Evolutionary conservation across 1,284 basidiomycete genomes (phyloP).

Genomic region (Malassezia globosa): DNA sequence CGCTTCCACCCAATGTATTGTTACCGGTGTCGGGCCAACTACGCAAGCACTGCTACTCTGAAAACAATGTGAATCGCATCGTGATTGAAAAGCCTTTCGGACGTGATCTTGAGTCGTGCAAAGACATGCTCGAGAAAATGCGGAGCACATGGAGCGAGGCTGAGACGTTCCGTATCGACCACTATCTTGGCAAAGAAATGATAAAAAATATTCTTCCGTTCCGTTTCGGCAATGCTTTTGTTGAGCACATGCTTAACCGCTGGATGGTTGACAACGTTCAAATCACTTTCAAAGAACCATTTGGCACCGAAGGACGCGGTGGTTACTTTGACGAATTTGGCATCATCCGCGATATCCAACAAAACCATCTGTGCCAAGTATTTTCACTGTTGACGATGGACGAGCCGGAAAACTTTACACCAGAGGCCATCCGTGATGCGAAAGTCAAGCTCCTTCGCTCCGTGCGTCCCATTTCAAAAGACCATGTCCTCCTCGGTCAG

Average conservation of each 20-base stretch:
- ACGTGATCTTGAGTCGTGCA: conserved; percentile 41
- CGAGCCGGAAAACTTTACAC: conserved; percentile 42
- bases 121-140: conserved; percentile 43
- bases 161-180: conserved; percentile 47
- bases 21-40: conserved; percentile 41
- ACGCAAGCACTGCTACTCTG: conserved; percentile 39
- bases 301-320: conserved; percentile 48
- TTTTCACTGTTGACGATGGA: conserved; percentile 48
- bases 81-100: conserved; percentile 46
- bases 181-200: conserved; percentile 47
- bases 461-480: conserved; percentile 38
- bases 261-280: conserved; percentile 46
- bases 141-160: conserved; percentile 45
- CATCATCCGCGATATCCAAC: conserved; percentile 48
- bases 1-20: conserved; percentile 44
- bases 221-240: conserved; percentile 41
- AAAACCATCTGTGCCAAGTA: conserved; percentile 48
- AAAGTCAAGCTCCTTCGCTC: conserved; percentile 47
- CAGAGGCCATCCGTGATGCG: conserved; percentile 46
- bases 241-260: conserved; percentile 45
- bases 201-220: conserved; percentile 46
- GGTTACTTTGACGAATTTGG: conserved; percentile 50
- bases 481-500: conserved; percentile 47
- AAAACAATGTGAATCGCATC: conserved; percentile 39
- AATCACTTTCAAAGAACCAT: conserved; percentile 48